Base-by-base conservation (phyloP, 2,329 filamentous ascomycete genomes). In the Phyllachora maydis region DNA sequence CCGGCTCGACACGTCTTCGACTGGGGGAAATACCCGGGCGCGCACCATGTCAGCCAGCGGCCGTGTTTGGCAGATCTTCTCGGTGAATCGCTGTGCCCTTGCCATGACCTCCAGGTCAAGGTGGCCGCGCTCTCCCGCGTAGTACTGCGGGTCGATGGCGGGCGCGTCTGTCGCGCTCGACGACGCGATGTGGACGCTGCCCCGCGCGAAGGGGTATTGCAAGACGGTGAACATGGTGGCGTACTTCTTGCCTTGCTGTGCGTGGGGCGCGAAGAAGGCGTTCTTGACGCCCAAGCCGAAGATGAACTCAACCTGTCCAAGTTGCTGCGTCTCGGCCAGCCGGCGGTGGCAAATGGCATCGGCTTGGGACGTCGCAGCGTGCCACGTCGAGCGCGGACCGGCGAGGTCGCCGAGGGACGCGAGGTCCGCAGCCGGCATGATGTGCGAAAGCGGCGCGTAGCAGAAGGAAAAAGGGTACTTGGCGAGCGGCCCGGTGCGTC, bases 151-250 rank as follows among this genome's bases (percentile, higher is more conserved):
- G 16, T 59, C 41, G 16, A 59, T 56, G 8, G 36, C 14, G 0
- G 47, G 49, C 23, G 37, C 39, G n/a, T 35, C 38, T 21, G 14
- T 41, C 18, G 11, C 33, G 5, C 9, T 6, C 15, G 19, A 24
- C 2, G 40, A 31, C 3, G 27, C 37, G 23, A 62, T 48, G 28
- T 64, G 59, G 7, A 63, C 42, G 2, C 43, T 50, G 0, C 59
- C 59, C 3, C 45, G 40, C 0, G 54, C 52, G 15, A 58, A 58
- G 0, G 59, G 58, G 35, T 62, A 59, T 28, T 61, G 56, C 1
- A 63, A 37, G 28, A 60, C 53, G 27, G 53, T 50, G 0, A 61
- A 31, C 42, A 60, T 49, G 3, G 52, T 57, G 6, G 43, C 54
- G 26, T 61, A 59, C 26, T 47, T 50, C 28, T 52, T 59, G 2